Evolutionary conservation across 2,329 filamentous ascomycete genomes (phyloP), one percentile per base, ranked within the genome.

Genomic region (Clonostachys byssicola): DNA sequence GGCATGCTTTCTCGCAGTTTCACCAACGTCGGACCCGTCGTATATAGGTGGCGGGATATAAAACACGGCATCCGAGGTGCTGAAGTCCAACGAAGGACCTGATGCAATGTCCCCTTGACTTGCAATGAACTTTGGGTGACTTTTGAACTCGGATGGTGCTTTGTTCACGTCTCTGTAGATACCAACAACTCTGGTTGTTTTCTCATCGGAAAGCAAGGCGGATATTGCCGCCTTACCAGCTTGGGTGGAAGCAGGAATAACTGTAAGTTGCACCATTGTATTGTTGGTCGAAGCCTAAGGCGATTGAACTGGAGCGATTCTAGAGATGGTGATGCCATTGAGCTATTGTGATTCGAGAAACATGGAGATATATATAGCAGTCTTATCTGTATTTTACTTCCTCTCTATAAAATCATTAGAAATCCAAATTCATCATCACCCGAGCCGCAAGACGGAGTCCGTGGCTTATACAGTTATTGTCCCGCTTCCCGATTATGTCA

Each of bases 201-300:
- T 49, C 1, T 54, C 39, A 5, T 56, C 53, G 5, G 46, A 43
- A 1, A 67, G 47, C 2, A 66, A 56, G 4, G 40, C 42, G 2
- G 56, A 55, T 16, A 67, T 62, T 1, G 61, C 57, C 12, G 56
- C 58, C 33, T 51, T 52, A 12, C 63, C 64, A 16, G 57, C 61
- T 40, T 58, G 53, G n/a, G 61, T 60, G 6, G 64, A 66, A 13
- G 63, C 64, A 8, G 64, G 64, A 2, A 66, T 39, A 18, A 67
- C 47, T 5, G 60, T 60, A 46, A 66, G 54, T n/a, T 59, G 55
- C 1, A 10, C 23, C 23, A 40, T 40, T 12, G 38, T 40, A 12
- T 10, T 30, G 23, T 8, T 30, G 23, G 23, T 30, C 10, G 23
- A 30, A 30, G 6, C 10, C 8, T 9, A 9, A 10, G 23, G 9